Evolutionary conservation across 2,329 filamentous ascomycete genomes (phyloP).

Genomic region (Bipolaris oryzae): DNA sequence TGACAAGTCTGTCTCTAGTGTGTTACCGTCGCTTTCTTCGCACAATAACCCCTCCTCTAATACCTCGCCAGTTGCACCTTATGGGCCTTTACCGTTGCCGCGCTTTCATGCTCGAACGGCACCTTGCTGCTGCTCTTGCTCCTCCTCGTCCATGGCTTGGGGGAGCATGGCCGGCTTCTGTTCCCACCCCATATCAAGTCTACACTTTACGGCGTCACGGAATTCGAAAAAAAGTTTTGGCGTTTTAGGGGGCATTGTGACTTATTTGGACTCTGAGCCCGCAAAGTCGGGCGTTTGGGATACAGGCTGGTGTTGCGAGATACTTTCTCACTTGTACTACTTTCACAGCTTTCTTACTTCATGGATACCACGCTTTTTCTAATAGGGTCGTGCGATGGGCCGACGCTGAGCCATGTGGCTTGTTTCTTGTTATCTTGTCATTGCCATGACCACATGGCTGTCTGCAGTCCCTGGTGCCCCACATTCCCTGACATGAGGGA

Average conservation of each 20-base stretch:
- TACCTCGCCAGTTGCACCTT: slow-evolving; percentile 39
- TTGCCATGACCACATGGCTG: slow-evolving; percentile 29
- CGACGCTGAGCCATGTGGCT: slow-evolving; percentile 16
- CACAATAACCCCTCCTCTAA: slow-evolving; percentile 40
- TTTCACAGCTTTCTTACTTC: slow-evolving; percentile 21
- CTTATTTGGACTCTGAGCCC: slow-evolving; percentile 33
- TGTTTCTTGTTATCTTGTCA: slow-evolving; percentile 27
- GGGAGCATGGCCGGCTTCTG: slow-evolving; percentile 27
- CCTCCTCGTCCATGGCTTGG: slow-evolving; percentile 29
- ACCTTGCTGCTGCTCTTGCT: slow-evolving; percentile 19
- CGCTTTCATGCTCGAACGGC: slow-evolving; percentile 31
- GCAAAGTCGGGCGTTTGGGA: slow-evolving; percentile 48
- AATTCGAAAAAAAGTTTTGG: slow-evolving; percentile 48
- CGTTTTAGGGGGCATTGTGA: slow-evolving; percentile 46
- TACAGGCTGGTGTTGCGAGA: slow-evolving; percentile 46
- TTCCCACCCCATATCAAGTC: slow-evolving; percentile 26
- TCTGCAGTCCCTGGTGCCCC: slow-evolving; percentile 24
- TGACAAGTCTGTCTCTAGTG: slow-evolving; percentile 36
- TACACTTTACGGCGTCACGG: slow-evolving; percentile 52
- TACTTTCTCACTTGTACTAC: slow-evolving; percentile 42
- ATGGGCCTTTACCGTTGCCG: slow-evolving; percentile 31
- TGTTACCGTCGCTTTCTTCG: slow-evolving; percentile 39
- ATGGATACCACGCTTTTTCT: slow-evolving; percentile 29
- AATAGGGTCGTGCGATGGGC: slow-evolving; percentile 29
- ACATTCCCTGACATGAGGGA: slow-evolving; percentile 28